These are phyloP conservation scores for Saccharomyces hybrid DNA, from an alignment of 1,139 yeast species.

Conservation along the genomic window DNA sequence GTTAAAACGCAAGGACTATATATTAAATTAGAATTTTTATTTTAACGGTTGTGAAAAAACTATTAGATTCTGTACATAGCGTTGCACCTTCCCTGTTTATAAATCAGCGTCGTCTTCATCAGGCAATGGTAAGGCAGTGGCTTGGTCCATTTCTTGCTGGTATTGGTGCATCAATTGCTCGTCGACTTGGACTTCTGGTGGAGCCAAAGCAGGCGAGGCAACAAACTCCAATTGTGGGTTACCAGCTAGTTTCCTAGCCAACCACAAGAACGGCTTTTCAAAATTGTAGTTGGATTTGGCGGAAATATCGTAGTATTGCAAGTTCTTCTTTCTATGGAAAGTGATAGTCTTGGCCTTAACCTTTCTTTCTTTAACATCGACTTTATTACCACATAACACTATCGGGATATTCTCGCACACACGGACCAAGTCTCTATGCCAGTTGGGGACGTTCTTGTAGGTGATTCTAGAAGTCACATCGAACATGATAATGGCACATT, in stretches of 20 bases:
- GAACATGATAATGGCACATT: constrained; percentile 99
- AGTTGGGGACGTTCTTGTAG: constrained; percentile 98
- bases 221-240: constrained; percentile 97
- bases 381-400: constrained; percentile 98
- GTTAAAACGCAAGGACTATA: not conserved
- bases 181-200: constrained; percentile 98
- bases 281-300: constrained; percentile 99
- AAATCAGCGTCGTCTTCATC: constrained; percentile 99
- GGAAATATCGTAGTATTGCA: constrained; percentile 98
- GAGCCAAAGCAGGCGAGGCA: constrained; percentile 98
- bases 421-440: constrained; percentile 99
- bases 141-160: constrained; percentile 99
- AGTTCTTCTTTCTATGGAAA: constrained; percentile 99
- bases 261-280: constrained; percentile 99
- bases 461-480: constrained; percentile 99
- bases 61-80: not conserved
- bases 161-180: constrained; percentile 93
- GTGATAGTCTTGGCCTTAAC: constrained; percentile 99
- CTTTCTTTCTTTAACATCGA: constrained; percentile 98
- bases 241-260: constrained; percentile 98
- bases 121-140: constrained; percentile 98
- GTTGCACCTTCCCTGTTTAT: constrained; percentile 35
- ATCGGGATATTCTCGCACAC: constrained; percentile 99
- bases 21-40: not conserved
- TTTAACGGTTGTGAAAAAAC: no score